A percentile compares a stretch with the other conserved stretches of the same genome.
phyloP scores from a whole-genome alignment of 1,284 basidiomycete species.

The Rhizopogon parksii region DNA sequence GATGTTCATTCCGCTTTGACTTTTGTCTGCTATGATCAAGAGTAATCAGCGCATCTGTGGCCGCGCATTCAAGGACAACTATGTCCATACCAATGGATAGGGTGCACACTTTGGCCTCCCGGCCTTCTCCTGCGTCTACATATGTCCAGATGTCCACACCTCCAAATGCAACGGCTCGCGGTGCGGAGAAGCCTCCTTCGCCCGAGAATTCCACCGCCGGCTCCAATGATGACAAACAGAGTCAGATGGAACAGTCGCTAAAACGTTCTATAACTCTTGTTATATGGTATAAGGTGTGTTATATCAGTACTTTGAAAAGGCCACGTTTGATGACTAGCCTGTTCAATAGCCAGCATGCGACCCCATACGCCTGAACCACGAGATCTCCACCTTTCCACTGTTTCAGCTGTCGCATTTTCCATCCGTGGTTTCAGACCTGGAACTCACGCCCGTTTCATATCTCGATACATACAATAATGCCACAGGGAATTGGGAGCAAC shows the following conservation, averaged over 20 bases:
- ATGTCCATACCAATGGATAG: conserved; percentile 27
- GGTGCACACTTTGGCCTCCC: conserved; percentile 16
- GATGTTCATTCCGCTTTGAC: background rate
- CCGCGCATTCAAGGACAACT: background rate
- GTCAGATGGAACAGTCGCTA: conserved; percentile 24
- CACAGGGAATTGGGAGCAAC: conserved; percentile 53
- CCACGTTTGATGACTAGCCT: conserved; percentile 6
- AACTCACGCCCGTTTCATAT: conserved; percentile 42
- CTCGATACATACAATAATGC: conserved; percentile 52
- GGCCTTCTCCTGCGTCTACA: conserved; percentile 2
- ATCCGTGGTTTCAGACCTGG: conserved; percentile 46
- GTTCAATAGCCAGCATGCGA: conserved; percentile 42
- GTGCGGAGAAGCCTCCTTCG: conserved; percentile 11
- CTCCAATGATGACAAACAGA: conserved; percentile 20
- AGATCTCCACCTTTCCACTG: conserved; percentile 55
- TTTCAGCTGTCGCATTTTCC: conserved; percentile 51
- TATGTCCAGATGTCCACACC: conserved; percentile 9
- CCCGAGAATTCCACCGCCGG: conserved; percentile 6
- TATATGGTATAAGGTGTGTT: conserved; percentile 57
- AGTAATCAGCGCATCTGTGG: background rate
- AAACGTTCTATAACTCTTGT: conserved; percentile 51
- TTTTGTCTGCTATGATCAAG: conserved; percentile 1
- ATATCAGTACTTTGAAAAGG: background rate
- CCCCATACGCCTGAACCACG: conserved; percentile 54
- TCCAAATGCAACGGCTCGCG: background rate